These are phyloP conservation scores for Furculomyces boomerangus DNA, from an alignment of 371 early-diverging fungal genomes.

Conservation along the genomic window DNA sequence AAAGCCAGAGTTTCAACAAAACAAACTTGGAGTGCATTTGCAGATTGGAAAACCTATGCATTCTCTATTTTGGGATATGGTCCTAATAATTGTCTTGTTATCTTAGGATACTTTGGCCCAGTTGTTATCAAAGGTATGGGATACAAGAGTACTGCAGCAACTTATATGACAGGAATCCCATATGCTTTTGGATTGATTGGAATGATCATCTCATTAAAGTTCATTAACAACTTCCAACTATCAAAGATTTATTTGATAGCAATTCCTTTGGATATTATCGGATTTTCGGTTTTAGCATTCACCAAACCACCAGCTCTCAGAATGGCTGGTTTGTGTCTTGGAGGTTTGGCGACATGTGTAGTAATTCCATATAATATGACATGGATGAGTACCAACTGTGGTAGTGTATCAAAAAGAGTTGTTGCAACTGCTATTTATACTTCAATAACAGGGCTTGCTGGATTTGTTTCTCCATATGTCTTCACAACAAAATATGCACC, in stretches of 20 bases:
- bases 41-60: conserved; percentile 2
- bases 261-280: conserved; percentile 9
- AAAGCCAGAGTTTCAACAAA: conserved; percentile 9
- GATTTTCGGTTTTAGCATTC: conserved; percentile 5
- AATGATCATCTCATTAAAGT: not conserved
- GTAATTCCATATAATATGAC: conserved; percentile 14
- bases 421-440: conserved; percentile 14
- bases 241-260: conserved; percentile 12
- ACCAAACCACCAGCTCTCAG: not conserved
- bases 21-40: conserved; percentile 12
- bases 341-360: conserved; percentile 16
- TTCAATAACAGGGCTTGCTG: conserved; percentile 20
- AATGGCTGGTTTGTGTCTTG: conserved; percentile 15
- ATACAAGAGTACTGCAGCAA: not conserved
- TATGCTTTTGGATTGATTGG: not conserved
- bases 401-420: conserved; percentile 19
- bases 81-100: not conserved
- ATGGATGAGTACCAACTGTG: conserved; percentile 20
- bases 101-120: conserved; percentile 1
- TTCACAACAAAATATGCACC: conserved; percentile 16
- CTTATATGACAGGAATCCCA: conserved; percentile 2
- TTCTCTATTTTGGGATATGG: not conserved
- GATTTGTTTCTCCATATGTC: conserved; percentile 20
- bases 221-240: conserved; percentile 6
- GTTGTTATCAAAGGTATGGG: conserved; percentile 4